These are phyloP conservation scores for Sporothrix curviconia DNA, from an alignment of 2,329 filamentous ascomycete genomes.

Conservation along the genomic window DNA sequence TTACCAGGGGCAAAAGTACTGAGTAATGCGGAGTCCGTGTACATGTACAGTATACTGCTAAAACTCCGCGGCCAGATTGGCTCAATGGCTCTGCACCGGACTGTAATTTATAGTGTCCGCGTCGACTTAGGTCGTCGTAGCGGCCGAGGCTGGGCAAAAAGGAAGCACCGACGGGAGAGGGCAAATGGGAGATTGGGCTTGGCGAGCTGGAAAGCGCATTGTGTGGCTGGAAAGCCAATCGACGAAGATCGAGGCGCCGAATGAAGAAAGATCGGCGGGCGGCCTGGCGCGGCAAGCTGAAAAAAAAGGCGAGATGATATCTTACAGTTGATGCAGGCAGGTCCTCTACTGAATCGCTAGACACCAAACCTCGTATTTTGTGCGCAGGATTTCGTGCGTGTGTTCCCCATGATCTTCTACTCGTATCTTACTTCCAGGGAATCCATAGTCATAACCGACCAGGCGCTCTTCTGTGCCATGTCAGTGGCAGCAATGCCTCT, in stretches of 20 bases:
- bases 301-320: background rate
- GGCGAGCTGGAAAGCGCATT: slow-evolving; percentile 1
- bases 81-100: background rate
- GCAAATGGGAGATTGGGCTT: background rate
- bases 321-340: too few relatives aligned
- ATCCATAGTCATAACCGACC: background rate
- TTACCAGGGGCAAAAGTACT: too few relatives aligned
- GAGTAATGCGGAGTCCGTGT: too few relatives aligned
- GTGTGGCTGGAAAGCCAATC: background rate
- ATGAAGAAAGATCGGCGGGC: slow-evolving; percentile 2
- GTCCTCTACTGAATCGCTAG: too few relatives aligned
- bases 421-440: background rate
- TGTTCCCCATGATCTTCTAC: too few relatives aligned
- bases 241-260: background rate
- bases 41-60: too few relatives aligned
- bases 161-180: background rate
- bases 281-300: background rate
- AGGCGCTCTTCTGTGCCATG: background rate
- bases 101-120: background rate
- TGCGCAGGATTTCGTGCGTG: too few relatives aligned
- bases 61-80: too few relatives aligned
- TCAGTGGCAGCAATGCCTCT: background rate
- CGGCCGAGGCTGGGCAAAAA: background rate
- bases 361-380: too few relatives aligned
- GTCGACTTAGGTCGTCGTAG: background rate